phyloP scores from a whole-genome alignment of 140 eudicot genomes.

The Anethum foeniculum region DNA sequence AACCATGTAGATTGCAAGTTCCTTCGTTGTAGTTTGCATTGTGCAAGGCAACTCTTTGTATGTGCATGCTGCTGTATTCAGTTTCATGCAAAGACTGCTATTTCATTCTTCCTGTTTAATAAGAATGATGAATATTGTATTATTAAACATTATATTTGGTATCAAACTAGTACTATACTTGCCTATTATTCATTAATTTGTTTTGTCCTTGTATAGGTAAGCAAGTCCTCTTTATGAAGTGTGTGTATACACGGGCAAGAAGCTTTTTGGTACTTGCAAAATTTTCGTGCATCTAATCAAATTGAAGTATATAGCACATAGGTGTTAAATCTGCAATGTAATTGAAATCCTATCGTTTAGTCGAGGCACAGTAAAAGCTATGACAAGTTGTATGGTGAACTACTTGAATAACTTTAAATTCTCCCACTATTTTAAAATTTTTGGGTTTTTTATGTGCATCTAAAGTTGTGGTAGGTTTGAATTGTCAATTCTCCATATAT shows the following conservation, averaged over 20 bases:
- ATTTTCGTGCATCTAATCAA: neutral
- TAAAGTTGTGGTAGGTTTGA: neutral
- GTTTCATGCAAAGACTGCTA: neutral
- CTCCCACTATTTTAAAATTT: neutral
- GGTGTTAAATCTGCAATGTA: neutral
- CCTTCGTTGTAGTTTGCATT: neutral
- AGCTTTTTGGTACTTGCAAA: neutral
- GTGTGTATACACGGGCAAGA: neutral
- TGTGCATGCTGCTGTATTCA: neutral
- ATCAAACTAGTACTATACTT: neutral
- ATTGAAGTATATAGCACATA: neutral
- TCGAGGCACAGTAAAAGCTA: neutral
- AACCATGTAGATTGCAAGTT: neutral
- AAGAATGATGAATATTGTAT: neutral
- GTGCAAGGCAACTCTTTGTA: neutral
- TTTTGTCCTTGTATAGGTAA: neutral
- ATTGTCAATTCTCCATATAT: neutral
- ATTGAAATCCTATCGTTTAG: neutral
- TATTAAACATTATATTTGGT: neutral
- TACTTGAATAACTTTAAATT: neutral
- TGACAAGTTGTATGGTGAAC: neutral
- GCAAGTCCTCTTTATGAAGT: neutral
- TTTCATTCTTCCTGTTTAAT: neutral
- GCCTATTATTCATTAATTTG: neutral
- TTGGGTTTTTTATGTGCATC: neutral